Base-by-base conservation (phyloP, 2,329 filamentous ascomycete genomes). In the Rhynchosporium agropyri region DNA sequence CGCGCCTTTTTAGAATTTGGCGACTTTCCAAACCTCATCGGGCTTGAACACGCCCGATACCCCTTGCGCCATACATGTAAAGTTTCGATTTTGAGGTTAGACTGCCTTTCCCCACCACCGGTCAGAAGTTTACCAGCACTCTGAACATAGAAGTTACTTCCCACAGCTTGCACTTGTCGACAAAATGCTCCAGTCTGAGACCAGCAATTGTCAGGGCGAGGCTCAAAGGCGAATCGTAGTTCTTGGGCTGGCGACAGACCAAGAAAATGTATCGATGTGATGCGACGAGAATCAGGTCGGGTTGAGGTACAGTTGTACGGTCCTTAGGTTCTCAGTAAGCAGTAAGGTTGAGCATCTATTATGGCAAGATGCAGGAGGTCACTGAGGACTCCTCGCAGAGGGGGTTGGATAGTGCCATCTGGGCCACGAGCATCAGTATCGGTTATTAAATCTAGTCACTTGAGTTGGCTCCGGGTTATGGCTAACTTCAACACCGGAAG, bases 131-230 rank as follows among this genome's bases (percentile, higher is more conserved):
- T 57, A 7, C 40, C 38, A n/a, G 28, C 40, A 6, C 54, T 12
- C 31, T 57, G 54, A n/a, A 57, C 3, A 8, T 43, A 57, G 40
- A n/a, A 57, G 8, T 57, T 57, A 12, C 54, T 26, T n/a, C 54
- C 26, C 9, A 57, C 38, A 45, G 33, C 38, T 20, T 57, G 28
- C 54, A 45, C 42, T 57, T 57, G 38, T 43, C 54, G 43, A 57
- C 40, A 57, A 45, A 57, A n/a, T 57, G 38, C 26, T 57, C 26
- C n/a, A 57, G 29, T 10, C 45, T 57, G 38, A 57, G 26, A 46
- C 38, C 29, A 9, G 54, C 5, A n/a, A 45, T 45, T 13, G 38
- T 45, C 38, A 57, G 29, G 8, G 54, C 15, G 3, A 45, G 54
- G 8, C 12, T 26, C 26, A 57, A 13, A n/a, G 54, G 54, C 26